Conservation (phyloP, 169 alveolate species). For the Babesia bovis region DNA sequence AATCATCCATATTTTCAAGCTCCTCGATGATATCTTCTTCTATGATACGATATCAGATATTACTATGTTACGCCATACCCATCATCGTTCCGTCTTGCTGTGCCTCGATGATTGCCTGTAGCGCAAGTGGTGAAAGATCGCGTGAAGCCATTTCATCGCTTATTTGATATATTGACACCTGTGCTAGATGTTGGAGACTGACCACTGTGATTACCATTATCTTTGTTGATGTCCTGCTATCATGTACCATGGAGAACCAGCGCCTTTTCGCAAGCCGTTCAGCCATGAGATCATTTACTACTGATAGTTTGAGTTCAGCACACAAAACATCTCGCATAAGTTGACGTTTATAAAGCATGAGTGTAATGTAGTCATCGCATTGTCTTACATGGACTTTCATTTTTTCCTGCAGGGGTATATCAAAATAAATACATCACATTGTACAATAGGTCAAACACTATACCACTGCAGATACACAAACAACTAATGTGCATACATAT, state of each 20-base stretch:
- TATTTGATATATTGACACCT: constrained; percentile 46
- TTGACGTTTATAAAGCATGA: constrained; percentile 30
- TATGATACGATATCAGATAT: neutral
- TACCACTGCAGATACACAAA: no score
- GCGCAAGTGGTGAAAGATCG: constrained; percentile 41
- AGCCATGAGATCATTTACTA: constrained; percentile 25
- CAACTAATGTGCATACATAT: no score
- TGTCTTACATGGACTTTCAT: constrained; percentile 62
- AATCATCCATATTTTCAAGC: constrained; percentile 44
- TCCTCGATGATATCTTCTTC: constrained; percentile 53
- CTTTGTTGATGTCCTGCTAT: constrained; percentile 27
- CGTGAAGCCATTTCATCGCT: constrained; percentile 33
- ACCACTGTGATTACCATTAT: constrained; percentile 31
- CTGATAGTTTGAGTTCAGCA: constrained; percentile 38
- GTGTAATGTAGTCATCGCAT: constrained; percentile 42
- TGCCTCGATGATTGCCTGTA: constrained; percentile 54
- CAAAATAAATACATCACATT: neutral
- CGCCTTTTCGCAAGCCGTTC: constrained; percentile 41
- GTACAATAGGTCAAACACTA: no score
- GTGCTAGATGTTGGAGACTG: neutral
- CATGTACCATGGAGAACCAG: constrained; percentile 41
- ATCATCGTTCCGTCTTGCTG: constrained; percentile 28
- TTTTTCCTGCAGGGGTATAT: constrained; percentile 38
- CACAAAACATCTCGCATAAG: neutral
- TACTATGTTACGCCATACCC: constrained; percentile 1